These are phyloP conservation scores for Kwoniella sp. DNA, from an alignment of 768 basidiomycete genomes.

Conservation along the genomic window DNA sequence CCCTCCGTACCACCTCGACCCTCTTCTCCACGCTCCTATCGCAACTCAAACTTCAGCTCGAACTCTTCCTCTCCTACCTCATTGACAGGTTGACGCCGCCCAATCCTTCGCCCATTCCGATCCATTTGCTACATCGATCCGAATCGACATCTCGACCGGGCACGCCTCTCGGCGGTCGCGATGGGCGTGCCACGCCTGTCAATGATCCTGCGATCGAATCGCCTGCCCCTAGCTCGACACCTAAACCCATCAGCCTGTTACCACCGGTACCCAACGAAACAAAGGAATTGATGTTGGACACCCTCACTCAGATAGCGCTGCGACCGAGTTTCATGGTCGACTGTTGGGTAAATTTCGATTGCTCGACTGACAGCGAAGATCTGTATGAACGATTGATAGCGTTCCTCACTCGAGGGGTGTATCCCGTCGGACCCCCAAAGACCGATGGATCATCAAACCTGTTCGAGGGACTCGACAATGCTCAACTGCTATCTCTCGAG, in stretches of 20 bases:
- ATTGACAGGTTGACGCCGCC: slow-evolving; percentile 76
- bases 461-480: slow-evolving; percentile 55
- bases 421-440: slow-evolving; percentile 62
- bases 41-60: slow-evolving; percentile 87
- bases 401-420: slow-evolving; percentile 78
- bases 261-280: slow-evolving; percentile 80
- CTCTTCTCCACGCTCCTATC: slow-evolving; percentile 80
- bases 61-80: slow-evolving; percentile 88
- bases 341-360: slow-evolving; percentile 93
- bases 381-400: slow-evolving; percentile 83
- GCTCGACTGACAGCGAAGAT: slow-evolving; percentile 94
- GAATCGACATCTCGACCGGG: slow-evolving; percentile 24
- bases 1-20: slow-evolving; percentile 80
- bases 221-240: slow-evolving; percentile 50
- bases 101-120: slow-evolving; percentile 32
- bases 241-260: slow-evolving; percentile 46
- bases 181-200: slow-evolving; percentile 57
- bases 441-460: slow-evolving; percentile 60
- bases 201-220: slow-evolving; percentile 32
- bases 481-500: slow-evolving; percentile 83
- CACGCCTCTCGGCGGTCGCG: slow-evolving; percentile 17
- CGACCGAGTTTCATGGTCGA: slow-evolving; percentile 92
- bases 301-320: slow-evolving; percentile 71
- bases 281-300: slow-evolving; percentile 83
- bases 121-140: slow-evolving; percentile 19